These are phyloP conservation scores for Pythium myriotylum DNA, from an alignment of 352 stramenopile species.

Conservation along the genomic window DNA sequence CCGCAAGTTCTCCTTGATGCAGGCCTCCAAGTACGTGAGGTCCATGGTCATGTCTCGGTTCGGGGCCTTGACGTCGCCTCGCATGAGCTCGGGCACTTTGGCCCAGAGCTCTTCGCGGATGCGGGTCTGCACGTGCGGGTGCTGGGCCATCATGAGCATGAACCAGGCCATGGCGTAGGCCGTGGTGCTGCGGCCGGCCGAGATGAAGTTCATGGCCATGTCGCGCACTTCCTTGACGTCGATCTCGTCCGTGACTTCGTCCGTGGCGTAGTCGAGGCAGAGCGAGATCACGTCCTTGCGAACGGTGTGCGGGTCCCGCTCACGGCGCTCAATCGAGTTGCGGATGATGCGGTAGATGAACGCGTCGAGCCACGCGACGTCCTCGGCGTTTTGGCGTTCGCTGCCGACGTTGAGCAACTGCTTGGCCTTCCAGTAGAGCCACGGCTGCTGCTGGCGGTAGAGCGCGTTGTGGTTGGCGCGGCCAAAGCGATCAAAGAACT, in stretches of 20 bases:
- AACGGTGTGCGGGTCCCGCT: background rate
- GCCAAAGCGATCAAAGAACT: constrained; percentile 18
- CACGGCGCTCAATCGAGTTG: constrained; percentile 26
- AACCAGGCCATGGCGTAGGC: constrained; percentile 64
- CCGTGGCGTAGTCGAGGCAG: constrained; percentile 24
- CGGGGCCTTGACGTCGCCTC: constrained; percentile 19
- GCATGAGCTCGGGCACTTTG: constrained; percentile 41
- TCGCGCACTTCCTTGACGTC: constrained; percentile 51
- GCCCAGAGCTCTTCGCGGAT: constrained; percentile 53
- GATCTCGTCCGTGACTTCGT: constrained; percentile 1
- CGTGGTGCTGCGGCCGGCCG: constrained; percentile 76
- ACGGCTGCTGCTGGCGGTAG: constrained; percentile 47
- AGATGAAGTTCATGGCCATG: constrained; percentile 72
- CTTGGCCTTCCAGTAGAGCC: constrained; percentile 50
- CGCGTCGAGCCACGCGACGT: constrained; percentile 29
- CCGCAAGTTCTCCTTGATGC: constrained; percentile 66
- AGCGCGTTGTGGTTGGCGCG: constrained; percentile 7
- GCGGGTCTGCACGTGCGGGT: constrained; percentile 44
- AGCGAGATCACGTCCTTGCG: constrained; percentile 36
- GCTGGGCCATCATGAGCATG: constrained; percentile 71
- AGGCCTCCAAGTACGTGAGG: constrained; percentile 67
- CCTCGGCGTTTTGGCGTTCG: constrained; percentile 40
- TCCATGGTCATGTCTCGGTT: constrained; percentile 47
- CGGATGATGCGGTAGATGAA: constrained; percentile 33
- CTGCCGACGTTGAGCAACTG: constrained; percentile 25